These are phyloP conservation scores for Waitea zeae DNA, from an alignment of 1,284 basidiomycete genomes.

Conservation along the genomic window DNA sequence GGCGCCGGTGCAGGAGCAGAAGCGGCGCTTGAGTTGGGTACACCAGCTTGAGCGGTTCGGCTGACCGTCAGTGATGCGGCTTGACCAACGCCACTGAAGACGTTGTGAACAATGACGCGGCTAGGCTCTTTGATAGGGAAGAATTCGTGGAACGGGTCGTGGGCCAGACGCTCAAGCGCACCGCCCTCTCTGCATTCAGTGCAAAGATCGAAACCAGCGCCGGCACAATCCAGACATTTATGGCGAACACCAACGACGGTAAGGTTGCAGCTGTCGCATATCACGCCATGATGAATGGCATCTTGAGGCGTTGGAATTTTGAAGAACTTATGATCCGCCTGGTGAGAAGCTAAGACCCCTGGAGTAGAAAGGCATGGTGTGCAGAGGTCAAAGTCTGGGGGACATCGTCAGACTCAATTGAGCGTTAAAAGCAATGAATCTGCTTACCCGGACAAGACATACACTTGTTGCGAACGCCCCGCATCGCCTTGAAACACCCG, in stretches of 20 bases:
- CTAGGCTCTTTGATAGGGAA: conserved; percentile 47
- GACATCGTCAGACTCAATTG: neutral
- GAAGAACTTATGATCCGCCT: neutral
- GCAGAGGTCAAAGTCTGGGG: neutral
- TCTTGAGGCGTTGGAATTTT: neutral
- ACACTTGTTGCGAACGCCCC: conserved; percentile 16
- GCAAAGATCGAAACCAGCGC: conserved; percentile 64
- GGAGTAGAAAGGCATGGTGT: neutral
- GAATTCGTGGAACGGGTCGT: conserved; percentile 51
- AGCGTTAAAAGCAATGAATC: neutral
- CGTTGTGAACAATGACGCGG: conserved; percentile 42
- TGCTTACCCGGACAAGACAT: conserved; percentile 13
- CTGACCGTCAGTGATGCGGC: conserved; percentile 6
- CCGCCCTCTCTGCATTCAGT: conserved; percentile 29
- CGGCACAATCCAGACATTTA: conserved; percentile 58
- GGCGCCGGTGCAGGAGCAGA: neutral
- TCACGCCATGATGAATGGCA: conserved; percentile 19
- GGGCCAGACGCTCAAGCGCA: conserved; percentile 23
- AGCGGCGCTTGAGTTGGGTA: neutral
- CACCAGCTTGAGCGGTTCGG: neutral
- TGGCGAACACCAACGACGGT: conserved; percentile 44
- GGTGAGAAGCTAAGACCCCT: neutral
- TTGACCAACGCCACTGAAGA: conserved; percentile 23
- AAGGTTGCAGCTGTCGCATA: conserved; percentile 39
- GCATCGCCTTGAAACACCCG: conserved; percentile 11